These are phyloP conservation scores for Thuidium tamariscinum DNA, from an alignment of 225 moss, liverwort and hornwort species.

Conservation along the genomic window DNA sequence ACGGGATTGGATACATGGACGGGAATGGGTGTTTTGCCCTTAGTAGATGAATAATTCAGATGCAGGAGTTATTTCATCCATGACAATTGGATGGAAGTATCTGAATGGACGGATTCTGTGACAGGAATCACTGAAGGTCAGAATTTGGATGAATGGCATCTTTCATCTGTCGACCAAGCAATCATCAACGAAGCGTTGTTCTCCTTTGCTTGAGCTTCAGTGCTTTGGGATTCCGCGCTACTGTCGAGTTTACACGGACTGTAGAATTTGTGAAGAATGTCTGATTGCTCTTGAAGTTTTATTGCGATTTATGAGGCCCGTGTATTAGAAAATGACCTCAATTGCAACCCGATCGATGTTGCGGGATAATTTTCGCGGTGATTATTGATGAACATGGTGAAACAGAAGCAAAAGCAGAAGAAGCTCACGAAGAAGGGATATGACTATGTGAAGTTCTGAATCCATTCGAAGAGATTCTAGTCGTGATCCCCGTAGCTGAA, in stretches of 20 bases:
- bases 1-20: too few species aligned
- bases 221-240: not conserved
- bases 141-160: not conserved
- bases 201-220: not conserved
- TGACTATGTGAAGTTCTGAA: not conserved
- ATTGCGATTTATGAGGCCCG: not conserved
- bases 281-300: not conserved
- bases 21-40: too few species aligned
- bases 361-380: not conserved
- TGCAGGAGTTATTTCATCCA: not conserved
- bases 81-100: not conserved
- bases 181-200: not conserved
- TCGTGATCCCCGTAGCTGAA: not conserved
- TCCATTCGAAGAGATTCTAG: not conserved
- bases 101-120: not conserved
- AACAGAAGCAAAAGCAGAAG: not conserved
- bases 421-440: not conserved
- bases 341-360: not conserved
- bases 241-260: too few species aligned
- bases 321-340: not conserved
- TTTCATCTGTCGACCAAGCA: not conserved
- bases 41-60: too few species aligned
- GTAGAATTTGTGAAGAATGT: not conserved
- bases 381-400: not conserved
- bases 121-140: too few species aligned